A percentile compares a stretch with the other conserved stretches of the same genome.
Conservation (phyloP, 2,329 filamentous ascomycete species). For the Penicillium sp. region DNA sequence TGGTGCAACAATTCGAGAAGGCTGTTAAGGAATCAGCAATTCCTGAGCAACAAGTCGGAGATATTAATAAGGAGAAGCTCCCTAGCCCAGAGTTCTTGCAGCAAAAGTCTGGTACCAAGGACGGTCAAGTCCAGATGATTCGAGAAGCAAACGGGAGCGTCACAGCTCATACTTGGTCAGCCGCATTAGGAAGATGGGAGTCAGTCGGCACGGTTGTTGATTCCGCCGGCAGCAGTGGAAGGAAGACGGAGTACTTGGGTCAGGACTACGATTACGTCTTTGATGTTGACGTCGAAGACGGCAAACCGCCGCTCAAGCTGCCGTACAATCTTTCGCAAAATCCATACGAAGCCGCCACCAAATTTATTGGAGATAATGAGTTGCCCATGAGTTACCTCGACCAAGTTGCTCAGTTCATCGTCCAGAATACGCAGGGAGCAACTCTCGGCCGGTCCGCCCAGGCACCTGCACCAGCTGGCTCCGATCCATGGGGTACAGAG, state of each 20-base stretch:
- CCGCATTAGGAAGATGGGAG: conserved; percentile 73
- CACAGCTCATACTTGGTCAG: conserved; percentile 87
- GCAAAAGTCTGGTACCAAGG: conserved; percentile 85
- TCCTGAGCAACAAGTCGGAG: conserved; percentile 80
- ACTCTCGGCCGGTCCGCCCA: conserved; percentile 70
- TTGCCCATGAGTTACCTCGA: conserved; percentile 86
- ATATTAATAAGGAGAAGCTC: conserved; percentile 89
- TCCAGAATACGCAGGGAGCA: conserved; percentile 84
- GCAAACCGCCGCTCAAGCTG: conserved; percentile 89
- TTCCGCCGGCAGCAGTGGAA: conserved; percentile 79
- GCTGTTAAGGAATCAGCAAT: conserved; percentile 83
- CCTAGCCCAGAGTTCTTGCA: conserved; percentile 86
- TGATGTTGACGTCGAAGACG: conserved; percentile 94
- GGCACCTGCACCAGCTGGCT: conserved; percentile 52
- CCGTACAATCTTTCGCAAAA: conserved; percentile 93
- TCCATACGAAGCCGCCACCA: conserved; percentile 87
- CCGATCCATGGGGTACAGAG: conserved; percentile 80
- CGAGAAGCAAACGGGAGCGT: conserved; percentile 79
- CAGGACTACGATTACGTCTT: conserved; percentile 96
- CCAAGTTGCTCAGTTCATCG: conserved; percentile 90
- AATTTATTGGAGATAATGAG: conserved; percentile 88
- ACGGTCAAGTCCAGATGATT: conserved; percentile 94
- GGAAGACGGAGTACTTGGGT: conserved; percentile 76
- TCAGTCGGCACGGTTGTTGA: conserved; percentile 95
- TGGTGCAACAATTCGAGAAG: conserved; percentile 76